phyloP scores from a whole-genome alignment of 805 yeast species.

The Kazachstania taianensis region DNA sequence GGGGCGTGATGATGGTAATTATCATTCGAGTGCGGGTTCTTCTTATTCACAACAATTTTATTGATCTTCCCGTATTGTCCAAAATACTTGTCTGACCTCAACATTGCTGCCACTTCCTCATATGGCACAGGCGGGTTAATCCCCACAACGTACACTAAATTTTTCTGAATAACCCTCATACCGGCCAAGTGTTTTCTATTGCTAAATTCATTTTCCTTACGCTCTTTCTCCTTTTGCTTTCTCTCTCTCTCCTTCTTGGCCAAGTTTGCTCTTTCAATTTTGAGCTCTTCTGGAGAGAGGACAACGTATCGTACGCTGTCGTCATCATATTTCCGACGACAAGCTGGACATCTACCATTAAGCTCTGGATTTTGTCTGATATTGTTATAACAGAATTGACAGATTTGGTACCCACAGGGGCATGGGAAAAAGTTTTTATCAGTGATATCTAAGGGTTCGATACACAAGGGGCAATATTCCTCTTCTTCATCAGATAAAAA shows the following conservation, averaged over 20 bases:
- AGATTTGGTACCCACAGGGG: slow-evolving; percentile 97
- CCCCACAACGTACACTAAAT: slow-evolving; percentile 92
- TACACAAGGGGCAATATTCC: slow-evolving; percentile 73
- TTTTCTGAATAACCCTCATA: slow-evolving; percentile 96
- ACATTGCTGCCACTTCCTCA: slow-evolving; percentile 72
- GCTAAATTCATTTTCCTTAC: slow-evolving; percentile 76
- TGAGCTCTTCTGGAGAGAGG: slow-evolving; percentile 75
- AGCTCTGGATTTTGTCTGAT: slow-evolving; percentile 91
- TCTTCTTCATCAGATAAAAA: slow-evolving; percentile 30
- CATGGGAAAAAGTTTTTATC: slow-evolving; percentile 98
- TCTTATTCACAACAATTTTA: slow-evolving; percentile 85
- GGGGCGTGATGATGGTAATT: slow-evolving; percentile 32
- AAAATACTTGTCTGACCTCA: slow-evolving; percentile 85
- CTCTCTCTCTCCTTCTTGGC: slow-evolving; percentile 72
- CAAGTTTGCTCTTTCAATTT: slow-evolving; percentile 67
- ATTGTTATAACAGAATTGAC: slow-evolving; percentile 96
- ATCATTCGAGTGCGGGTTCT: slow-evolving; percentile 35
- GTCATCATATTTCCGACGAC: slow-evolving; percentile 90
- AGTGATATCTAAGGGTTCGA: slow-evolving; percentile 94
- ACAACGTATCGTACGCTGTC: slow-evolving; percentile 81
- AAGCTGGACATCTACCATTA: slow-evolving; percentile 95
- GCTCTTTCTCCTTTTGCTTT: slow-evolving; percentile 82
- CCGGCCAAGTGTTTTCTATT: slow-evolving; percentile 88
- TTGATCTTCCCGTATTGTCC: slow-evolving; percentile 97
- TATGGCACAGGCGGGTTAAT: slow-evolving; percentile 66